phyloP scores from a whole-genome alignment of 2,329 filamentous ascomycete species.

The Phoma sp. region DNA sequence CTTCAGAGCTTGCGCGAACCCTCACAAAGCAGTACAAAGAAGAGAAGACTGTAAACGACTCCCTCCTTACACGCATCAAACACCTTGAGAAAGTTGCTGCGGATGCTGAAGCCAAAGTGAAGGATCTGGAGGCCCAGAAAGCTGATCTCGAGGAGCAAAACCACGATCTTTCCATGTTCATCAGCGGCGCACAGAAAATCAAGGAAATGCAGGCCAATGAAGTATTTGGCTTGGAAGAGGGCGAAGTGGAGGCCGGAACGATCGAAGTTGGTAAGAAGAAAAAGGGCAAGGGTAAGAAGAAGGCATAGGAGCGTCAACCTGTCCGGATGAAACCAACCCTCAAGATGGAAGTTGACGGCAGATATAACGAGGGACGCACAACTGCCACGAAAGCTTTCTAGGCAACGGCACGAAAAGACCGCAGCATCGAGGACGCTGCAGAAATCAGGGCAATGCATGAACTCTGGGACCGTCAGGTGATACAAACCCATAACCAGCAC shows the following conservation, averaged over 20 bases:
- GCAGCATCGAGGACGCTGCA: background rate
- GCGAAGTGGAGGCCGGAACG: conserved; percentile 61
- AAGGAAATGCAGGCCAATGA: conserved; percentile 73
- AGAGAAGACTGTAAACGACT: conserved; percentile 84
- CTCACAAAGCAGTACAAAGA: conserved; percentile 81
- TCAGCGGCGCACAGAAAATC: conserved; percentile 82
- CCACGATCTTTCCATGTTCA: conserved; percentile 85
- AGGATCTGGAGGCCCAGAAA: conserved; percentile 60
- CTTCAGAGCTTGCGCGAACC: conserved; percentile 76
- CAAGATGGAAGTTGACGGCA: background rate
- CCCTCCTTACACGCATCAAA: conserved; percentile 81
- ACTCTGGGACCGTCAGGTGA: background rate
- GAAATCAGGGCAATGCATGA: background rate
- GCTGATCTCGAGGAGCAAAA: conserved; percentile 84
- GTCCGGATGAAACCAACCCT: too few relatives aligned
- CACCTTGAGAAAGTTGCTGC: conserved; percentile 68
- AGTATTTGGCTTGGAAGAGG: conserved; percentile 71
- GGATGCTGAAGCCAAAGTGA: conserved; percentile 59
- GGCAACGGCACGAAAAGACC: background rate
- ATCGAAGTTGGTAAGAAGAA: conserved; percentile 43
- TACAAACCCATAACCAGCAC: background rate
- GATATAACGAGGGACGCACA: background rate
- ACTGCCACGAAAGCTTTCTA: background rate
- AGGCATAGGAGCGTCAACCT: conserved; percentile 7
- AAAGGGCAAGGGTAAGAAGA: conserved; percentile 37